Base-by-base conservation (phyloP, 2,329 filamentous ascomycete genomes). In the Plenodomus lindquistii region DNA sequence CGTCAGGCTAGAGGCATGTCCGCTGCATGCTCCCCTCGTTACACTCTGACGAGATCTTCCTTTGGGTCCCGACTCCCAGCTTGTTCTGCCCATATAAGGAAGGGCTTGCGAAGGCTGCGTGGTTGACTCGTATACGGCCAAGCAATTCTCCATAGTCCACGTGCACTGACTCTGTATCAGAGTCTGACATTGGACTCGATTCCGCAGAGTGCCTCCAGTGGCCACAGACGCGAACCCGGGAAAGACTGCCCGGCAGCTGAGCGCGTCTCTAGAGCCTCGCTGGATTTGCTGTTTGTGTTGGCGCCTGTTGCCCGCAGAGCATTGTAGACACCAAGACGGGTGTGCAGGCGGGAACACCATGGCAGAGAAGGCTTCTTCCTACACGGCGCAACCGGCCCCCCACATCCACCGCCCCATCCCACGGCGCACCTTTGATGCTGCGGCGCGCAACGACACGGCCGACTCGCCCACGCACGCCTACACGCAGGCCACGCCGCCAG, bases 361-460 rank as follows among this genome's bases (percentile, higher is more conserved):
- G 64, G 66, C 60, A 42, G 66, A 67, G 40, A 60, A 69, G 54
- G 48, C 59, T 51, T 61, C 59, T 49, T 62, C 59, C 21, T 54
- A 58, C 38, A 54, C 64, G 36, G 46, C 50, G 35, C 60, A 60
- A 47, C 52, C 52, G 37, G 57, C 57, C 5, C 22, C 22, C 22
- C 70, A 69, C 48, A 69, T 74, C 34, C 59, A 72, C 51, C 67
- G 70, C 22, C 72, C 72, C n/a, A 63, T 70, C 8, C 70, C 71
- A 9, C 70, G 70, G 27, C 70, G 72, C 34, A 66, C 63, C 35
- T 73, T 73, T 52, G 57, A 56, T 19, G 36, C 44, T 4, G 20
- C 15, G 1, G 44, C 54, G 7, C 50, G 47, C 34, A 56, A 53
- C 43, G 56, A 65, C 39, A 55, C 64, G 3, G 55, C 59, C 17